Conservation (phyloP, 202 grass and related monocot genomes). For the Eragrostis tef region DNA sequence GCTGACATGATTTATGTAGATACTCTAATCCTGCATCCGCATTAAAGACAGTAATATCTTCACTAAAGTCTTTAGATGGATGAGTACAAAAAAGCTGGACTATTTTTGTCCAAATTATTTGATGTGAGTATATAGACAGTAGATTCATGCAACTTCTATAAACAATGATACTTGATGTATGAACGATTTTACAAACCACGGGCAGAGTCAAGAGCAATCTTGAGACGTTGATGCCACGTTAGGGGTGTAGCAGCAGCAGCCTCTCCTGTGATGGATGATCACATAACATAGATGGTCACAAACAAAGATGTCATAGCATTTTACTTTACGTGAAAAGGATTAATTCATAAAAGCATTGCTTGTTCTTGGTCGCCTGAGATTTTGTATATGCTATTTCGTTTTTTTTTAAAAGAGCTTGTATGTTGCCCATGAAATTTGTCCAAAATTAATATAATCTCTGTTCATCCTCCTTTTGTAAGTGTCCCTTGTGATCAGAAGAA, state of each 20-base stretch:
- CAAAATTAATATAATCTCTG: neutral
- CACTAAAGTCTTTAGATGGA: too few species aligned
- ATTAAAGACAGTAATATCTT: too few species aligned
- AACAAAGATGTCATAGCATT: neutral
- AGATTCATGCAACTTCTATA: neutral
- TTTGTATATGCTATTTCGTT: too few species aligned
- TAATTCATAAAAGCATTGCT: too few species aligned
- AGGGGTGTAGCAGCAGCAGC: slow-evolving; percentile 42
- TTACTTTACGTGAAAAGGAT: neutral
- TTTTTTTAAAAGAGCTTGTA: neutral
- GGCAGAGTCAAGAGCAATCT: slow-evolving; percentile 70
- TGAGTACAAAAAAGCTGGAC: too few species aligned
- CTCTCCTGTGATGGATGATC: slow-evolving; percentile 52
- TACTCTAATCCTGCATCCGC: slow-evolving; percentile 65
- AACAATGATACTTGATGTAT: neutral
- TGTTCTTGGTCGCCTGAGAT: too few species aligned
- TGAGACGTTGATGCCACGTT: slow-evolving; percentile 70
- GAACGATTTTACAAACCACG: slow-evolving; percentile 54
- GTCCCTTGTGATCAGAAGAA: neutral
- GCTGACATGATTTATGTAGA: slow-evolving; percentile 69
- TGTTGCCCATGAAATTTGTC: neutral
- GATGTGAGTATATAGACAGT: neutral
- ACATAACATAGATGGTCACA: too few species aligned
- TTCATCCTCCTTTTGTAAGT: neutral
- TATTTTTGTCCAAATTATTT: neutral